Percentiles rank a stretch among this genome's conserved stretches.
These are phyloP conservation scores for Seiridium cupressi DNA, from an alignment of 2,329 filamentous ascomycete species.

Conservation along the genomic window DNA sequence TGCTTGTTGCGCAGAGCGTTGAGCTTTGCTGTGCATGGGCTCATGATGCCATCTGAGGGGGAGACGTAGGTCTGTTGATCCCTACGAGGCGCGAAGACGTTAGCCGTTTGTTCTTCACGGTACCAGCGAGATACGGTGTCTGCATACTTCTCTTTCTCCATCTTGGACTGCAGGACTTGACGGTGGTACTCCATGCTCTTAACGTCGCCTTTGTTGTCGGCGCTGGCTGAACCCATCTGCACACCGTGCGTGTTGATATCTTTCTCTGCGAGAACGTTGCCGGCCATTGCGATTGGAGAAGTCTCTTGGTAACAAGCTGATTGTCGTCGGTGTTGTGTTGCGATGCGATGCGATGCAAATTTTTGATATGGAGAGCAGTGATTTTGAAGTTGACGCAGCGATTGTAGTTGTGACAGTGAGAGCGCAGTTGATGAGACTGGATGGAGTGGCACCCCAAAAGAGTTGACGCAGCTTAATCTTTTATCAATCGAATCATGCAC, in stretches of 20 bases:
- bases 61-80: conserved; percentile 65
- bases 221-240: conserved; percentile 27
- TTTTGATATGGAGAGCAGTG: neutral
- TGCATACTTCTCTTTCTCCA: conserved; percentile 63
- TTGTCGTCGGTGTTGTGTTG: neutral
- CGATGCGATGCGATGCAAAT: neutral
- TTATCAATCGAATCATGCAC: neutral
- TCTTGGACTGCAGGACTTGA: conserved; percentile 70
- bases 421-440: neutral
- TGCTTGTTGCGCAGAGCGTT: conserved; percentile 78
- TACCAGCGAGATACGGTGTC: neutral
- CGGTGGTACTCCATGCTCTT: conserved; percentile 78
- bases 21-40: conserved; percentile 80
- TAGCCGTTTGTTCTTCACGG: neutral
- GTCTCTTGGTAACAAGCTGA: neutral
- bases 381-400: neutral
- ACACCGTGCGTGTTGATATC: conserved; percentile 56
- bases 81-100: conserved; percentile 16
- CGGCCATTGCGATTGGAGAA: conserved; percentile 4
- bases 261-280: conserved; percentile 61
- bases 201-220: conserved; percentile 40
- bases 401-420: neutral
- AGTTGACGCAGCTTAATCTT: neutral
- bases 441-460: neutral
- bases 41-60: conserved; percentile 87